phyloP scores from a whole-genome alignment of 257 asterid genomes.

The Lithospermum erythrorhizon region DNA sequence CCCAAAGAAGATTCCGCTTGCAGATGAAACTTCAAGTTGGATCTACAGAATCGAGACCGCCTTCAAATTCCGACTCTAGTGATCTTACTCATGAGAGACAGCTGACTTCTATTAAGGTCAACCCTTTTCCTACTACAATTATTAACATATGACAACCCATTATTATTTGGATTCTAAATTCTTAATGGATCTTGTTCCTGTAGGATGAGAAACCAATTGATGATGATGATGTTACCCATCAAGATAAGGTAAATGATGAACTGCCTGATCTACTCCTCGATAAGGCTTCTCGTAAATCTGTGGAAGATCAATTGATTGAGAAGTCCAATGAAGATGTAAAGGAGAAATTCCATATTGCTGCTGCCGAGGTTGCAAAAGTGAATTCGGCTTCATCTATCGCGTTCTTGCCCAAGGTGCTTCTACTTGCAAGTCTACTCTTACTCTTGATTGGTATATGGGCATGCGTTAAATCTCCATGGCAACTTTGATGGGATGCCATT shows the following conservation, averaged over 20 bases:
- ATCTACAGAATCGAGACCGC: constrained; percentile 28
- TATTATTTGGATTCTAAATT: not conserved
- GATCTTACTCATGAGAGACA: constrained; percentile 16
- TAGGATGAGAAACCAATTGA: not conserved
- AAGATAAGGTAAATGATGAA: not conserved
- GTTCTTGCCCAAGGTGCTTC: not conserved
- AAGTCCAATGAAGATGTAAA: not conserved
- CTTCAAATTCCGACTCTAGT: constrained; percentile 17
- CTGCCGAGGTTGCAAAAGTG: not conserved
- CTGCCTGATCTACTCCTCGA: not conserved
- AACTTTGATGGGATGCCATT: not conserved
- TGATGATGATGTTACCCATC: not conserved
- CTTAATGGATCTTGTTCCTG: not conserved
- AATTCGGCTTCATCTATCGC: not conserved
- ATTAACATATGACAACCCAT: not conserved
- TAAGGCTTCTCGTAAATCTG: not conserved
- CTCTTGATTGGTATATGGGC: not conserved
- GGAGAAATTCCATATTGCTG: not conserved
- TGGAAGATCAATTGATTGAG: not conserved
- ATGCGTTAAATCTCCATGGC: not conserved
- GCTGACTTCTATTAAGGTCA: constrained; percentile 32
- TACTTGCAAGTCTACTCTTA: not conserved
- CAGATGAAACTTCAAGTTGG: constrained; percentile 44
- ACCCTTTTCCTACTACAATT: no score
- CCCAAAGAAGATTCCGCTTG: constrained; percentile 59